These are phyloP conservation scores for Lithospermum erythrorhizon DNA, from an alignment of 257 asterid species.

Conservation along the genomic window DNA sequence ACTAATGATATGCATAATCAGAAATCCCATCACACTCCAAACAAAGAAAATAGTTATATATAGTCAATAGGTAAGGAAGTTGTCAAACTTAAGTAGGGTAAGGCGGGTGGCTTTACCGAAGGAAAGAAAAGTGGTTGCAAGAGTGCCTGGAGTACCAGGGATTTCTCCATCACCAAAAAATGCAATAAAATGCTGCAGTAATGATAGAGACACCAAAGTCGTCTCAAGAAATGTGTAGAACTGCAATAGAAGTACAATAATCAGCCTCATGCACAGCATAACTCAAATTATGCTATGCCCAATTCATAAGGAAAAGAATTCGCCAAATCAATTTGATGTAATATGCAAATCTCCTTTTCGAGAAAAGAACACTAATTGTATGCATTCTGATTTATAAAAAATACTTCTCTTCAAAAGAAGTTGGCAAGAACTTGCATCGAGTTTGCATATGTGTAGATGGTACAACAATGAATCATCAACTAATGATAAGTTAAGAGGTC, in stretches of 20 bases:
- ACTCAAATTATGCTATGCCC: background rate
- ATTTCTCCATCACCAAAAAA: conserved; percentile 93
- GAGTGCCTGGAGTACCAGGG: conserved; percentile 89
- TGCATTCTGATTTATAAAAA: too few species aligned
- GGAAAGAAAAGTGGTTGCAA: conserved; percentile 93
- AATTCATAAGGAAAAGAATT: too few species aligned
- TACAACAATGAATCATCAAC: background rate
- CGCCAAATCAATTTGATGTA: too few species aligned
- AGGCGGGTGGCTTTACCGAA: conserved; percentile 32
- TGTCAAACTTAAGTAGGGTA: conserved; percentile 1
- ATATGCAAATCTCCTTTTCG: too few species aligned
- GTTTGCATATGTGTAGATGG: background rate
- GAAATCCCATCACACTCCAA: conserved; percentile 88
- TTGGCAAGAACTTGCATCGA: background rate
- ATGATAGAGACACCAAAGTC: conserved; percentile 60
- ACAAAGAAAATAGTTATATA: conserved; percentile 24
- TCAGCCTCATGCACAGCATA: background rate
- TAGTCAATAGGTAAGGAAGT: conserved; percentile 4
- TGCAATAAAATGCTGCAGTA: conserved; percentile 76
- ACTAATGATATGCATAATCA: conserved; percentile 96
- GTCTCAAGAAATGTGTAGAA: conserved; percentile 97
- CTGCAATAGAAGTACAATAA: conserved; percentile 38
- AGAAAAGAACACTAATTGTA: too few species aligned
- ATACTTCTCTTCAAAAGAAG: background rate
- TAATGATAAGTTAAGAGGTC: conserved; percentile 8